Base-by-base conservation (phyloP, 148 eudicot genomes). In the Gaultheria prostrata region DNA sequence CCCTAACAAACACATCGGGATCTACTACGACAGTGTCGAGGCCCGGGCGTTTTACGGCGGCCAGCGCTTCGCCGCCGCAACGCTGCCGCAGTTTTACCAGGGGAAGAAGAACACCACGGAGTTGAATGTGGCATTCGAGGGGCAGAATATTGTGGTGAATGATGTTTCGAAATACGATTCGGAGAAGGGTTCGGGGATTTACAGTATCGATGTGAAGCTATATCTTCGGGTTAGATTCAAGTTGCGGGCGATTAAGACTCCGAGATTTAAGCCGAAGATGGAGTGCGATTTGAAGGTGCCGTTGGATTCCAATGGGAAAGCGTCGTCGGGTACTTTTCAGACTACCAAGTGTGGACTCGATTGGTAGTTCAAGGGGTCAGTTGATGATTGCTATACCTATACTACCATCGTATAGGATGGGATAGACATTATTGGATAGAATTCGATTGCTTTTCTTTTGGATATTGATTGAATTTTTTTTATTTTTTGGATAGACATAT, bases 231-330 rank as follows among this genome's bases (percentile, higher is more conserved):
- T 90, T 0, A 83, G 93, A 30, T 86, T 92, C 15, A 94, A 90
- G 87, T 24, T 91, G 2, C 87, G 93, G 1, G 87, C 67, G 86
- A 50, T 91, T 3, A 93, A 93, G 71, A 87, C 91, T 72, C 83
- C 89, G 1, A 92, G 86, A 33, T 78, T 79, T 30, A 87, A 87
- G 88, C 88, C 90, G 14, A 88, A 82, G 87, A 85, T 93, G 28
- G 84, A 90, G 80, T 94, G 98, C 80, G 88, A 91, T 78, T 76
- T 94, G 88, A 87, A 90, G 82, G 87, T 94, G 30, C 98, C 96
- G 8, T 84, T 92, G 91, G 67, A 54, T 9, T 81, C 89, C 6
- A 69, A 85, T 39, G 89, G 88, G 10, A 84, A 32, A 77, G 63
- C 88, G 0, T 56, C 90, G 14, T 17, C 13, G 1, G 78, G 70